phyloP scores from a whole-genome alignment of 306 rosid species.

The Rosa lucieae region DNA sequence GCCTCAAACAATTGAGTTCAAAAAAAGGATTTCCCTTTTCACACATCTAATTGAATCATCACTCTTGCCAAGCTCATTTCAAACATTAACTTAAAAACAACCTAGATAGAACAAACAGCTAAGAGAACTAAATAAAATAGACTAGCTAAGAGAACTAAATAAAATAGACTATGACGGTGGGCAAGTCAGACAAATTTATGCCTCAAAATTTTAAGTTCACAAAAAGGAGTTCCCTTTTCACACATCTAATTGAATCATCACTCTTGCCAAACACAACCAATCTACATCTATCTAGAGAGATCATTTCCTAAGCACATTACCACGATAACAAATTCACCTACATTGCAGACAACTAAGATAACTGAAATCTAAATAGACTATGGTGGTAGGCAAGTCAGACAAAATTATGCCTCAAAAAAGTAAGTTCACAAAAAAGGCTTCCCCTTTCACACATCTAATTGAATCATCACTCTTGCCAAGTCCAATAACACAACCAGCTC shows the following conservation, averaged over 20 bases:
- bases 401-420: constrained; percentile 55
- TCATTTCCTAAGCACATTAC: background rate
- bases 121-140: too few relatives aligned
- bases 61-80: constrained; percentile 34
- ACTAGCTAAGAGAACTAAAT: too few relatives aligned
- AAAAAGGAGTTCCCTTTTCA: constrained; percentile 45
- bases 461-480: constrained; percentile 60
- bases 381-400: constrained; percentile 42
- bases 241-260: constrained; percentile 76
- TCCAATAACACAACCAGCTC: background rate
- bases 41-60: constrained; percentile 75
- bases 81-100: background rate
- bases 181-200: constrained; percentile 51
- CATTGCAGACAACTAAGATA: background rate
- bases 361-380: background rate
- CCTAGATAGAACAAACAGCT: background rate
- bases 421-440: constrained; percentile 50
- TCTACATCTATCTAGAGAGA: background rate
- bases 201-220: constrained; percentile 60
- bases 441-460: constrained; percentile 65
- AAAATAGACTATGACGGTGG: background rate
- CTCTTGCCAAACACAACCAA: constrained; percentile 26
- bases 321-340: background rate
- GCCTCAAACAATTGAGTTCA: constrained; percentile 67
- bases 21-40: constrained; percentile 41